phyloP scores from a whole-genome alignment of 2,329 filamentous ascomycete species.

The Pyrenochaeta sp. region DNA sequence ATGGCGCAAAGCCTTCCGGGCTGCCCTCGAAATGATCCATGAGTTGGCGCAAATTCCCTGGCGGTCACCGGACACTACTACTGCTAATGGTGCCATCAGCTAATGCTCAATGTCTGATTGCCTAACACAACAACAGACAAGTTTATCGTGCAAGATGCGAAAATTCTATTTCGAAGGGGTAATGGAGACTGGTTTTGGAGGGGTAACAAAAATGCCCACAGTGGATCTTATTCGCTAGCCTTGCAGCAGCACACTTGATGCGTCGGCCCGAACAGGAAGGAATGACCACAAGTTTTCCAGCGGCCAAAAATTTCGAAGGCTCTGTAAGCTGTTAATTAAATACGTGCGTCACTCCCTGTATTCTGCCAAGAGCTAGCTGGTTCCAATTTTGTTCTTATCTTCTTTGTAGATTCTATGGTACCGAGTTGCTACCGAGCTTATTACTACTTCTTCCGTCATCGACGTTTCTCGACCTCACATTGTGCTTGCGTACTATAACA shows the following conservation, averaged over 20 bases:
- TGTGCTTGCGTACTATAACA: neutral
- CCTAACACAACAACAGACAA: neutral
- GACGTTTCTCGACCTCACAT: conserved; percentile 5
- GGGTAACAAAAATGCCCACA: conserved; percentile 35
- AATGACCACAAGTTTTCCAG: conserved; percentile 9
- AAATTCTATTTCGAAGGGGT: conserved; percentile 51
- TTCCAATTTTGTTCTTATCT: conserved; percentile 10
- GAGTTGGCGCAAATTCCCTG: neutral
- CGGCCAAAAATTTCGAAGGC: neutral
- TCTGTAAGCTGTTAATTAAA: neutral
- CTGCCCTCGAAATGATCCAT: neutral
- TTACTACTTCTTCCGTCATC: neutral
- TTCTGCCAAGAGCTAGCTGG: conserved; percentile 5
- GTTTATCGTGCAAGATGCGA: neutral
- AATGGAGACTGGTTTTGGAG: conserved; percentile 44
- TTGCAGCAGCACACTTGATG: neutral
- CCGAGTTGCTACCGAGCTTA: conserved; percentile 11
- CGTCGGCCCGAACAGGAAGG: conserved; percentile 26
- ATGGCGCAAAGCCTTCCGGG: too few species aligned
- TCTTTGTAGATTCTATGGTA: conserved; percentile 12
- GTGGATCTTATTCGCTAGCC: conserved; percentile 18
- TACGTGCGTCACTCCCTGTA: neutral
- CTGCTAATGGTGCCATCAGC: too few species aligned
- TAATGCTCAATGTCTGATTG: neutral
- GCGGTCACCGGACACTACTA: too few species aligned